These are phyloP conservation scores for Lentinus brumalis DNA, from an alignment of 768 basidiomycete species.

Conservation along the genomic window DNA sequence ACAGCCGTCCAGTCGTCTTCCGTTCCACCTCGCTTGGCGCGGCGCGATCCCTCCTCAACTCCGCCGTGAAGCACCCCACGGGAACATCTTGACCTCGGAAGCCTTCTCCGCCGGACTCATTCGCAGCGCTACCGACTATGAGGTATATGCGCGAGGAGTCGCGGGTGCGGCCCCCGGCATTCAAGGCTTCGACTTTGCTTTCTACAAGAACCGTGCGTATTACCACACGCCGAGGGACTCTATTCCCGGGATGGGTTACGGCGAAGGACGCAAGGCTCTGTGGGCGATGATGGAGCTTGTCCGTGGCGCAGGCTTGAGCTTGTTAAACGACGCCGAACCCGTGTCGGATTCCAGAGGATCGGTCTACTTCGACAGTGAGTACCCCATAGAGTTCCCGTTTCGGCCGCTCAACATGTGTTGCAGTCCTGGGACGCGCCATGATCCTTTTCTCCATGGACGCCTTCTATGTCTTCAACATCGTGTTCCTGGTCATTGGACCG, in stretches of 20 bases:
- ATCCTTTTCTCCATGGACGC: conserved; percentile 55
- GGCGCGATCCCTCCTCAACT: conserved; percentile 49
- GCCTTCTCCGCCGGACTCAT: conserved; percentile 66
- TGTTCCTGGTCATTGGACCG: conserved; percentile 65
- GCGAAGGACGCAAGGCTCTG: conserved; percentile 55
- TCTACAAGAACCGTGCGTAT: conserved; percentile 70
- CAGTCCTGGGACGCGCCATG: conserved; percentile 62
- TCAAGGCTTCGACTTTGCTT: conserved; percentile 77
- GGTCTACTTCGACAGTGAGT: conserved; percentile 78
- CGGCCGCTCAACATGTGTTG: not conserved
- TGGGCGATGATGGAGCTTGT: conserved; percentile 82
- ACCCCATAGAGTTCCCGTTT: not conserved
- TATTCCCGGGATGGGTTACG: conserved; percentile 52
- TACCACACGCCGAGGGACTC: conserved; percentile 81
- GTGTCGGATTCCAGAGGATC: conserved; percentile 30
- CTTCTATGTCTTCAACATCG: conserved; percentile 58
- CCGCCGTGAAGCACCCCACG: conserved; percentile 61
- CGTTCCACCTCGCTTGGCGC: conserved; percentile 64
- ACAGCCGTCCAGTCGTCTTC: conserved; percentile 75
- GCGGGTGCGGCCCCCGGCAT: conserved; percentile 43
- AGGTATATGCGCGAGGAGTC: conserved; percentile 54
- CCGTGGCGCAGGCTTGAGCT: conserved; percentile 51
- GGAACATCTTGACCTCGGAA: conserved; percentile 69
- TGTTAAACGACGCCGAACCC: conserved; percentile 46
- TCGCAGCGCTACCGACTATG: conserved; percentile 73